These are phyloP conservation scores for Lentinula guzmanii DNA, from an alignment of 768 basidiomycete species.

Conservation along the genomic window DNA sequence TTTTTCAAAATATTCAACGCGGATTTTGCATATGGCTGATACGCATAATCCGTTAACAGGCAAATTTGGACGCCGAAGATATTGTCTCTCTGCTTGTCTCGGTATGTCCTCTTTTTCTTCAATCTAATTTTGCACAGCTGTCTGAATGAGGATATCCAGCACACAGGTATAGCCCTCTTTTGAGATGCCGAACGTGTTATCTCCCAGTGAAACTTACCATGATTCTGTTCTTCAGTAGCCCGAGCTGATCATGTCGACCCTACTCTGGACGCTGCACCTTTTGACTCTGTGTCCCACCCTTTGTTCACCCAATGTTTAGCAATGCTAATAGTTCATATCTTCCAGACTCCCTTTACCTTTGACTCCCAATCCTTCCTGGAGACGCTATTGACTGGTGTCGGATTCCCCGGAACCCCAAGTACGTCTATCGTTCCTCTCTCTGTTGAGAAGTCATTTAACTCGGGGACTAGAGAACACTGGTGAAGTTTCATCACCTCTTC, in stretches of 20 bases:
- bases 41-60: background rate
- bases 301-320: background rate
- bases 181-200: too few relatives aligned
- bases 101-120: constrained; percentile 8
- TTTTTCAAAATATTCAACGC: background rate
- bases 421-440: background rate
- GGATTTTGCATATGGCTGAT: background rate
- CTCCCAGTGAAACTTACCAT: background rate
- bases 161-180: background rate
- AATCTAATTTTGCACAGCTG: background rate
- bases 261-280: constrained; percentile 12
- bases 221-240: constrained; percentile 11
- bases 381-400: constrained; percentile 20
- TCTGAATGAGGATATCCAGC: background rate
- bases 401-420: constrained; percentile 19
- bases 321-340: background rate
- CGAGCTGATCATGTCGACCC: constrained; percentile 15
- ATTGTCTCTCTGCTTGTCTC: constrained; percentile 28
- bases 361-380: constrained; percentile 23
- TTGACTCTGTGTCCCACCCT: constrained; percentile 10
- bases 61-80: constrained; percentile 24
- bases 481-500: constrained; percentile 16
- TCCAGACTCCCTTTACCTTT: constrained; percentile 23
- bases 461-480: constrained; percentile 11
- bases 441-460: background rate